Evolutionary conservation across 1,284 basidiomycete genomes (phyloP), one percentile per base, ranked within the genome.

Genomic region (Microbotryum intermedium): DNA sequence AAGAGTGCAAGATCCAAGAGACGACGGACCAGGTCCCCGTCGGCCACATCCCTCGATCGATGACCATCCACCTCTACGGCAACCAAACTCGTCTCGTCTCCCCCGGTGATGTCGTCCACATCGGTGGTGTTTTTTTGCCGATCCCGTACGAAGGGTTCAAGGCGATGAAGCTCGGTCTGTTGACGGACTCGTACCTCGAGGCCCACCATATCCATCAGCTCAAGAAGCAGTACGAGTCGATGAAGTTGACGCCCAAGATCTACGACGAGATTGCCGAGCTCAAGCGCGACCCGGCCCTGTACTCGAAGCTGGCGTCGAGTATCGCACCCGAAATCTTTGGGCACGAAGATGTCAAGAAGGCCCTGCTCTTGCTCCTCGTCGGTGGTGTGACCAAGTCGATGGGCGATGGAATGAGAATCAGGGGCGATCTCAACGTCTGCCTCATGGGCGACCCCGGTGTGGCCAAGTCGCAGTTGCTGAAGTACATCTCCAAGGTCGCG

Each of bases 11-110:
- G 77, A 90, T 99, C 52, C 95, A 99, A 75, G 95, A 99, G 76
- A 95, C 98, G 94, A 89, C 95, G 26, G 95, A 98, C 73, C 95
- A 99, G 84, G 95, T 99, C 0, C 95, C 95, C 25, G 93, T 98
- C 43, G 95, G 95, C 4, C 95, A 99, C 74, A 98, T 99, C 62
- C 95, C 95, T 34, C 86, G 95, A 43, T 92, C 92, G 3, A 98
- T 97, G 95, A 93, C 92, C 0, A 77, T 97, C 30, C 93, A 99
- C 74, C 80, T 98, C 44, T 86, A 90, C 69, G 95, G 95, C 16
- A 85, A 82, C 59, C 81, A 97, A 49, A 94, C 92, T 5, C 87
- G 95, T 45, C 79, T 83, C 52, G 86, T 97, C 84, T 95, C 87
- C 71, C 95, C 95, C 0, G 95, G 95, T 30, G 95, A 99, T 72